Evolutionary conservation across 345 rosid genomes (phyloP), one percentile per base, ranked within the genome.

Genomic region (Corchorus olitorius): DNA sequence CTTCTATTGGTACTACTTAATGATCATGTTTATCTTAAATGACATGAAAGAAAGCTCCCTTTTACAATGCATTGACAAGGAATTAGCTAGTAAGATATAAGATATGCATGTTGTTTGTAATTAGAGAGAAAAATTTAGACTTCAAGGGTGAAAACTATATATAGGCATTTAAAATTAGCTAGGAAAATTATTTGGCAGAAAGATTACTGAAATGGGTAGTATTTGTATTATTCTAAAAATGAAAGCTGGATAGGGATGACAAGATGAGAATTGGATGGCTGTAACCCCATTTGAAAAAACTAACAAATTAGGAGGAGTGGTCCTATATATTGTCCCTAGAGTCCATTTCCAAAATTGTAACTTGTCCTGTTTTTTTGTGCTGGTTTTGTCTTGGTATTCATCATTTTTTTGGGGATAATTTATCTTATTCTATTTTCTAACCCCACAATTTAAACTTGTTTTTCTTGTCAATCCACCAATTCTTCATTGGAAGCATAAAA

Each of bases 241-340:
- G 33, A 33, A 45, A 45, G 20, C 15, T 11, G 54, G 22, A 62
- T 33, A 39, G 22, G 22, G 49, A 8, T n/a, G 70, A 19, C 33
- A 19, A 60, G 72, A 43, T 45, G 39, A 67, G 53, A 67, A 67
- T 11, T 46, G 68, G 58, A 73, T 61, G 76, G 68, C 68, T 73
- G 68, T 22, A 1, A 46, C 7, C 43, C 52, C 53, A 35, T 43
- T 11, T 22, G 48, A 22, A 11, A 20, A 39, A 39, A 39, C 43
- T 19, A 22, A 15, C 12, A 27, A 27, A 43, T 9, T 43, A 67
- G n/a, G n/a, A 33, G 16, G 16, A 16, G 5, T 10, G 63, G 63
- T 46, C 71, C 71, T 59, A 65, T 27, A 27, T 27, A 27, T 10
- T 2, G 14, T 19, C 22, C 50, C 5, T 3, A 39, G 39, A 39